Conservation (phyloP, 306 rosid genomes). For the Medicago lupulina region DNA sequence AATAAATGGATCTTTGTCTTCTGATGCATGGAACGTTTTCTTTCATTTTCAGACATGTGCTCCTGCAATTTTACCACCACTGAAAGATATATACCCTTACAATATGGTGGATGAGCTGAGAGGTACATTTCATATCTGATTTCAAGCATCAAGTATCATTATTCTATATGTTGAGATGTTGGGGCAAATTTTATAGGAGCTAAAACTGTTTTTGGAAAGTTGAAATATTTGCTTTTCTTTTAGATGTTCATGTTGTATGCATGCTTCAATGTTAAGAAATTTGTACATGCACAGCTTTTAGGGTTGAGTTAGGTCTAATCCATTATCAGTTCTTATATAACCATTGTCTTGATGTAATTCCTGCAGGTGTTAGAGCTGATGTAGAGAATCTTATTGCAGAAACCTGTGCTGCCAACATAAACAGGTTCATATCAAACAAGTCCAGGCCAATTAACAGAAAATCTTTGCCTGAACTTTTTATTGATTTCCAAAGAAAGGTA, state of each 20-base stretch:
- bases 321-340: slow-evolving; percentile 1
- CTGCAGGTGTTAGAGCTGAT: slow-evolving; percentile 75
- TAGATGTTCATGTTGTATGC: slow-evolving; percentile 36
- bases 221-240: slow-evolving; percentile 33
- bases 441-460: slow-evolving; percentile 60
- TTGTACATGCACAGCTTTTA: slow-evolving; percentile 18
- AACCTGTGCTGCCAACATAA: slow-evolving; percentile 63
- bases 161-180: slow-evolving; percentile 9
- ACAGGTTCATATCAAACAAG: slow-evolving; percentile 46
- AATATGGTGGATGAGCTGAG: slow-evolving; percentile 76
- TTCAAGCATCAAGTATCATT: slow-evolving; percentile 28
- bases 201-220: slow-evolving; percentile 37
- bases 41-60: slow-evolving; percentile 72
- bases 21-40: slow-evolving; percentile 35
- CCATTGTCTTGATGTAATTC: slow-evolving; percentile 34
- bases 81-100: slow-evolving; percentile 73
- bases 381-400: slow-evolving; percentile 62
- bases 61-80: slow-evolving; percentile 95
- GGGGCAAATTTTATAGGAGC: slow-evolving; percentile 28
- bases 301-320: background rate
- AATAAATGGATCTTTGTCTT: slow-evolving; percentile 12
- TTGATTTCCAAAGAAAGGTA: slow-evolving; percentile 77
- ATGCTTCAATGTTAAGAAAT: slow-evolving; percentile 29
- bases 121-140: slow-evolving; percentile 63
- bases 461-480: slow-evolving; percentile 77